These are phyloP conservation scores for Yarrowia sp. DNA, from an alignment of 805 yeast species.

Conservation along the genomic window DNA sequence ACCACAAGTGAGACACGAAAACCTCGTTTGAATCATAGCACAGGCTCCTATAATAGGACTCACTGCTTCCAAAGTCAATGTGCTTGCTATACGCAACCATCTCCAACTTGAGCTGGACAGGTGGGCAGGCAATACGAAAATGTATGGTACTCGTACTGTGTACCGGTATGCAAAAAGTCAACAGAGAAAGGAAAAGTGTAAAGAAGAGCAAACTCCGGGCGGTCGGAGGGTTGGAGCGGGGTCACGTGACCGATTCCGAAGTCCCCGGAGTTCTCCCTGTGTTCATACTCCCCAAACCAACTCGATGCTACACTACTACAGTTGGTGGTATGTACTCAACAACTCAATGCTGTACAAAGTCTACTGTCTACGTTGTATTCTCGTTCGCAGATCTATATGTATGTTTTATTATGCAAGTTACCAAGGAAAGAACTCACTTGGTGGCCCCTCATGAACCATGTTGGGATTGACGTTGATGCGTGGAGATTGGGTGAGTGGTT, in stretches of 20 bases:
- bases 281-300: too few species aligned
- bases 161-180: not conserved
- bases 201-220: not conserved
- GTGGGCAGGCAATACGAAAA: not conserved
- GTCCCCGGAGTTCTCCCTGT: too few species aligned
- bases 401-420: not conserved
- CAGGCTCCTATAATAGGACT: not conserved
- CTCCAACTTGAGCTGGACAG: constrained; percentile 12
- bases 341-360: not conserved
- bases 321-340: not conserved
- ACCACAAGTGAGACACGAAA: too few species aligned
- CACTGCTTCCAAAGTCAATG: constrained; percentile 6
- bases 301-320: too few species aligned
- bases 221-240: not conserved
- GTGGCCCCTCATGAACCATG: constrained; percentile 10
- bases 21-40: too few species aligned
- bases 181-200: not conserved
- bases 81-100: not conserved
- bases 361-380: not conserved
- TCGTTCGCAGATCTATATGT: not conserved
- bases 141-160: not conserved
- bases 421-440: constrained; percentile 20
- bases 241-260: not conserved
- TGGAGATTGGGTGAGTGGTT: not conserved
- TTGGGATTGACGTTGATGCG: not conserved